phyloP scores from a whole-genome alignment of 257 asterid species.

The Scutellaria minor region DNA sequence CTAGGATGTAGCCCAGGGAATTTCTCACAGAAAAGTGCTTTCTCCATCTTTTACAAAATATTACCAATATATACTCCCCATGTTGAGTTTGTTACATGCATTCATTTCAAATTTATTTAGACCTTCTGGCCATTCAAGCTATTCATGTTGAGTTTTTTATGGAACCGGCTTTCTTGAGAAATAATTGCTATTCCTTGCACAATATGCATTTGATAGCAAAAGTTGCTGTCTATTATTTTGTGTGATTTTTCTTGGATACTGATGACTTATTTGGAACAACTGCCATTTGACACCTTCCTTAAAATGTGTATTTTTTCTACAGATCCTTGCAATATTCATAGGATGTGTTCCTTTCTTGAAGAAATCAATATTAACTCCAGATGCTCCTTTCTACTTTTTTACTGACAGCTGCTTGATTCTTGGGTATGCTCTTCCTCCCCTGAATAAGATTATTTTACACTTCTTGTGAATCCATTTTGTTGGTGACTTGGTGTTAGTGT shows the following conservation, averaged over 20 bases:
- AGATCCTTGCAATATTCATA: slow-evolving; percentile 81
- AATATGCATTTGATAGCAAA: slow-evolving; percentile 24
- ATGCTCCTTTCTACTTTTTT: slow-evolving; percentile 95
- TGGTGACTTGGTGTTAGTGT: slow-evolving; percentile 12
- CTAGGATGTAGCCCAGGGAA: slow-evolving; percentile 4
- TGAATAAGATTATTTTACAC: slow-evolving; percentile 28
- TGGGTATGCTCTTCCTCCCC: slow-evolving; percentile 65
- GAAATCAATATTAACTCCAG: slow-evolving; percentile 76
- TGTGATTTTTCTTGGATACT: background rate
- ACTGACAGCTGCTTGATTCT: slow-evolving; percentile 98
- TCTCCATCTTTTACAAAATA: background rate
- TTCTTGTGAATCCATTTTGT: slow-evolving; percentile 18
- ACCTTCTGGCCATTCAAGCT: background rate
- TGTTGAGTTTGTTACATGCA: background rate
- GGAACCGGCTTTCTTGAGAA: slow-evolving; percentile 10
- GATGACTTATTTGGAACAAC: slow-evolving; percentile 1
- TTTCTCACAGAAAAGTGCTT: slow-evolving; percentile 5
- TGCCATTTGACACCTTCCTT: slow-evolving; percentile 14
- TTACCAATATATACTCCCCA: background rate
- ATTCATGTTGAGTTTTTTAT: background rate
- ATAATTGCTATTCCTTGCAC: slow-evolving; percentile 3
- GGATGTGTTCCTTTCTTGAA: slow-evolving; percentile 90
- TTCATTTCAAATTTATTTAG: background rate
- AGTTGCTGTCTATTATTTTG: background rate
- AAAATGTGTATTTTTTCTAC: slow-evolving; percentile 35